Base-by-base conservation (phyloP, 768 basidiomycete genomes). In the Xanthoconium purpureum region DNA sequence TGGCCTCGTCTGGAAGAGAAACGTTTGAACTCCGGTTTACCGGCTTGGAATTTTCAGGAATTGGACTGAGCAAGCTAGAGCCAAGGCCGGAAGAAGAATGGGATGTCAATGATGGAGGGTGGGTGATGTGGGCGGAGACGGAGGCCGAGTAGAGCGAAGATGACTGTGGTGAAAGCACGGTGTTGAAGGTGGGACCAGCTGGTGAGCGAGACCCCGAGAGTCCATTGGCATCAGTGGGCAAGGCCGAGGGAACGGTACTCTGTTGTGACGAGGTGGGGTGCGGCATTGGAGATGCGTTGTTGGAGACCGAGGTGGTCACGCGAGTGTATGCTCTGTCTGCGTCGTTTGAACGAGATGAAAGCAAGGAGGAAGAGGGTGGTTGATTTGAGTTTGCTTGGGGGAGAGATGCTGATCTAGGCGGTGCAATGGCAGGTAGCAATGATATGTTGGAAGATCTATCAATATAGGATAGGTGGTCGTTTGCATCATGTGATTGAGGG, bases 1-100 rank as follows among this genome's bases (percentile, higher is more conserved):
- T 82, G 15, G 89, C 86, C 68, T 92, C 91, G 52, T 91, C 88
- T 1, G 90, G 87, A 37, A 91, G 76, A 35, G 85, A 83, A 48
- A 87, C 81, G 24, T 80, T 79, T 10, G 88, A 90, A 49, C 86
- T 85, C 52, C 85, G 80, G n/a, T 82, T 80, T 17, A 76, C 61
- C 6, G 73, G 67, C n/a, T 69, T 68, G 20, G 71, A 69, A 57
- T 66, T 65, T 65, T 76, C 71, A 18, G 67, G 59, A 40, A 62
- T 68, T 37, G 61, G 68, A 46, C 54, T 67, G 39, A 64, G 66
- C 33, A 59, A 56, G 33, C 47, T 52, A 15, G 61, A 54, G 45
- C 32, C 38, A 18, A 53, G 54, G 32, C 54, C 49, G 45, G 71
- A 67, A 45, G 70, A 63, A 46, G 54, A 51, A 47, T 59, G 67